Conservation (phyloP, 2,329 filamentous ascomycete species). For the Trichoderma oligosporum region DNA sequence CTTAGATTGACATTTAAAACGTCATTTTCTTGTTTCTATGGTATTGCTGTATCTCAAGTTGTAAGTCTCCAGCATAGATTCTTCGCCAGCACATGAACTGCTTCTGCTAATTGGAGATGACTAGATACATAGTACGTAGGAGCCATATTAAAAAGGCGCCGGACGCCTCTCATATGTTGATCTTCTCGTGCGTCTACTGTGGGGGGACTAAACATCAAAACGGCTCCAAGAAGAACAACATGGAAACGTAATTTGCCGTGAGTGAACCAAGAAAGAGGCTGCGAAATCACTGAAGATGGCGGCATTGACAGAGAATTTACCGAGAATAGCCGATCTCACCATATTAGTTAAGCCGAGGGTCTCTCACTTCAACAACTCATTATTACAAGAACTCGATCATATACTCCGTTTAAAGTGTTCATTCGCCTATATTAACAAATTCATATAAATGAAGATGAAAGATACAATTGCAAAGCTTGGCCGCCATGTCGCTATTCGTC, state of each 20-base stretch:
- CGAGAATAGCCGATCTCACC: slow-evolving; percentile 10
- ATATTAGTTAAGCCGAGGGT: background rate
- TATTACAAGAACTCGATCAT: background rate
- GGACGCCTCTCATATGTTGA: background rate
- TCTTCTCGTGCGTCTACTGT: background rate
- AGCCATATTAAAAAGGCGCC: too few species aligned
- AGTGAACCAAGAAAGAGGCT: background rate
- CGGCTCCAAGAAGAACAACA: too few species aligned
- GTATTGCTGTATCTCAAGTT: too few species aligned
- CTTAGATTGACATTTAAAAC: too few species aligned
- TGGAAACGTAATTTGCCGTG: background rate
- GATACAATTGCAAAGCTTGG: background rate
- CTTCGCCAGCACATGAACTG: too few species aligned
- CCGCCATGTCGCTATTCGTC: background rate
- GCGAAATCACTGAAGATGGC: background rate
- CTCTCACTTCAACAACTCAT: background rate
- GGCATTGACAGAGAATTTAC: background rate
- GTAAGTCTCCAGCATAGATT: too few species aligned
- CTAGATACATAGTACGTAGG: too few species aligned
- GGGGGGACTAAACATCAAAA: background rate
- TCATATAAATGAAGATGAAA: background rate
- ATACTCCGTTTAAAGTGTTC: background rate
- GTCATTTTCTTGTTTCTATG: too few species aligned
- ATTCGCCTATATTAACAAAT: background rate
- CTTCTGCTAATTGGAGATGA: too few species aligned